These are phyloP conservation scores for Globisporangium paroecandrum DNA, from an alignment of 352 stramenopile genomes.

Conservation along the genomic window DNA sequence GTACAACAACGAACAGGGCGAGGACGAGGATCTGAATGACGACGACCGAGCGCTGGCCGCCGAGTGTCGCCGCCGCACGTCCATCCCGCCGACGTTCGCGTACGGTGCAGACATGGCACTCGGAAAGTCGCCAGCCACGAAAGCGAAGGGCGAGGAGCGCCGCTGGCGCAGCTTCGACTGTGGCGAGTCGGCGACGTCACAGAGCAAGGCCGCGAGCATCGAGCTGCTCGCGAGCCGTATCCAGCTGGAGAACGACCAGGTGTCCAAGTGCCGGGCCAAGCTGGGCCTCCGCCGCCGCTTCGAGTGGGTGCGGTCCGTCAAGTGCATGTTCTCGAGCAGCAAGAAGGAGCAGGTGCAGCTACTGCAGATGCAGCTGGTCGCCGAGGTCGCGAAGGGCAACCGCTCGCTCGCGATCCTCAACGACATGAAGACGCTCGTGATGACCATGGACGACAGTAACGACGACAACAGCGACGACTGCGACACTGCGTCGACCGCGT, in stretches of 20 bases:
- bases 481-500: constrained; percentile 1
- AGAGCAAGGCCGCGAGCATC: constrained; percentile 27
- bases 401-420: constrained; percentile 52
- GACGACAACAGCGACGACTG: constrained; percentile 15
- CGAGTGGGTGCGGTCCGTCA: constrained; percentile 49
- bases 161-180: constrained; percentile 66
- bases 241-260: constrained; percentile 40
- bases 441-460: constrained; percentile 23
- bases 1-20: background rate
- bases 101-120: constrained; percentile 25
- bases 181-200: constrained; percentile 22
- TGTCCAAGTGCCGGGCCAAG: constrained; percentile 37
- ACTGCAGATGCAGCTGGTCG: constrained; percentile 68
- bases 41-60: constrained; percentile 24
- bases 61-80: constrained; percentile 49
- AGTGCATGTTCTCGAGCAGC: constrained; percentile 39
- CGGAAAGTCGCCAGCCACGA: constrained; percentile 26
- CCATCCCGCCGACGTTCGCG: constrained; percentile 61
- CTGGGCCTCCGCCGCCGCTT: constrained; percentile 34
- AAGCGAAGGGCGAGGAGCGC: constrained; percentile 29
- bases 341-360: constrained; percentile 55
- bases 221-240: constrained; percentile 46
- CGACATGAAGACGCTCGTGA: constrained; percentile 39
- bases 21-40: constrained; percentile 22
- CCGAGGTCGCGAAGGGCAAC: constrained; percentile 56